Percentiles rank a stretch among this genome's conserved stretches.
These are phyloP conservation scores for Platanthera zijinensis DNA, from an alignment of 106 monocot species.

Conservation along the genomic window DNA sequence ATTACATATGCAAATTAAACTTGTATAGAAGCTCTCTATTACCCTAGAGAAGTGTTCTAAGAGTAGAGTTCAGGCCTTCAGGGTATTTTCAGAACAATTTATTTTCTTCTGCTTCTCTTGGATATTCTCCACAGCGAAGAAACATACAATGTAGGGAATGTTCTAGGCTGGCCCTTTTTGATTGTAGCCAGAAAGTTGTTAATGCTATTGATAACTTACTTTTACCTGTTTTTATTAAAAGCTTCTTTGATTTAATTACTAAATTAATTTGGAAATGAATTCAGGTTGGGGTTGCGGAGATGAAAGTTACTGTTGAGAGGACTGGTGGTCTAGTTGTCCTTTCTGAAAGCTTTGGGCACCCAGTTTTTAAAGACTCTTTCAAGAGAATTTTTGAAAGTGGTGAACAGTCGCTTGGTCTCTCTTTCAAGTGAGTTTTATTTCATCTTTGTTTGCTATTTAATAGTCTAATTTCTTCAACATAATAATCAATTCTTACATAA, in stretches of 20 bases:
- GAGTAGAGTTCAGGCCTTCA: no score
- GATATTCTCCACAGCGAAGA: background rate
- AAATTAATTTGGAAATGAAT: background rate
- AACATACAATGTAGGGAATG: background rate
- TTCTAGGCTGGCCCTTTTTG: no score
- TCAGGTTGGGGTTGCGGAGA: constrained; percentile 97
- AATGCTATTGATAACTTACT: background rate
- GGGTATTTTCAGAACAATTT: background rate
- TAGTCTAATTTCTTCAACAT: background rate
- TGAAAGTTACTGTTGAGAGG: constrained; percentile 93
- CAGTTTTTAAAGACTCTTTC: constrained; percentile 95
- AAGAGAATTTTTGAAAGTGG: constrained; percentile 87
- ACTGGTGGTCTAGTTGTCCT: constrained; percentile 97
- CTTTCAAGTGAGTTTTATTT: constrained; percentile 75
- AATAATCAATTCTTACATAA: background rate
- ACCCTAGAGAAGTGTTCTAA: background rate
- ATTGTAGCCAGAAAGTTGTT: background rate
- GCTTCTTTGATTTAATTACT: background rate
- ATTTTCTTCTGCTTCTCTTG: background rate
- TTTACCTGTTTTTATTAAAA: background rate
- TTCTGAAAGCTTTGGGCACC: constrained; percentile 94
- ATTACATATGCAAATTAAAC: background rate
- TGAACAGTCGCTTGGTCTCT: constrained; percentile 90
- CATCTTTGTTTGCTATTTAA: background rate
- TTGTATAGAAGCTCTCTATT: background rate